phyloP scores from a whole-genome alignment of 495 filamentous ascomycete genomes.

The Aspergillus sclerotiicarbonarius region DNA sequence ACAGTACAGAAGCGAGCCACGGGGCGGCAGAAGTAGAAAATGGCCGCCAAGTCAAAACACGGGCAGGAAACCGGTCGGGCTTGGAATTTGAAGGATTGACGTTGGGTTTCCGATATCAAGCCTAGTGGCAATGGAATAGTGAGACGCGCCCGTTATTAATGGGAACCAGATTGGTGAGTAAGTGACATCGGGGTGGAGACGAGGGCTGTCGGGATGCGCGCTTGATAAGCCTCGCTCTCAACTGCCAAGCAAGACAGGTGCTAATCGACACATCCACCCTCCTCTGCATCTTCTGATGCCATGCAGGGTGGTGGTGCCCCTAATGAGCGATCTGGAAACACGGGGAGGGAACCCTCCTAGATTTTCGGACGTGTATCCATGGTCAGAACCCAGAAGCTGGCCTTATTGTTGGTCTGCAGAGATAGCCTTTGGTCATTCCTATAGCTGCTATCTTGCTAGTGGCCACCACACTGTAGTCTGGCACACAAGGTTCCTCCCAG shows the following conservation, averaged over 20 bases:
- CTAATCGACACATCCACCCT: background rate
- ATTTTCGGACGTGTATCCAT: too few species aligned
- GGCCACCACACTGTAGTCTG: too few species aligned
- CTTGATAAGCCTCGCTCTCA: background rate
- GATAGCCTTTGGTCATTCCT: too few species aligned
- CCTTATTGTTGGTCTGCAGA: too few species aligned
- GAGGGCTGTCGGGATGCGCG: background rate
- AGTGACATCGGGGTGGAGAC: background rate
- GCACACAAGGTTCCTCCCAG: too few species aligned
- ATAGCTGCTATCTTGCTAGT: too few species aligned
- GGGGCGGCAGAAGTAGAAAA: background rate
- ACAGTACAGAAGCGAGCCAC: too few species aligned
- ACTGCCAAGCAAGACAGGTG: background rate
- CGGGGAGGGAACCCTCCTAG: too few species aligned
- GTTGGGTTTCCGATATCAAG: background rate
- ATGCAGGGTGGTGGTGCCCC: background rate
- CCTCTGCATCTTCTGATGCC: background rate
- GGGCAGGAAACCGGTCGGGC: background rate
- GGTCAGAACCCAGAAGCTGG: too few species aligned
- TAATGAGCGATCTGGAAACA: background rate
- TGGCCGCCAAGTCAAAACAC: background rate
- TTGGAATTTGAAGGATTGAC: background rate
- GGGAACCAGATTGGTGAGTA: slow-evolving; percentile 3
- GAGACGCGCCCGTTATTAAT: background rate
- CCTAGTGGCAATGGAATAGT: background rate